Conservation (phyloP, 495 filamentous ascomycete species). For the Hyaloscypha bicolor region DNA sequence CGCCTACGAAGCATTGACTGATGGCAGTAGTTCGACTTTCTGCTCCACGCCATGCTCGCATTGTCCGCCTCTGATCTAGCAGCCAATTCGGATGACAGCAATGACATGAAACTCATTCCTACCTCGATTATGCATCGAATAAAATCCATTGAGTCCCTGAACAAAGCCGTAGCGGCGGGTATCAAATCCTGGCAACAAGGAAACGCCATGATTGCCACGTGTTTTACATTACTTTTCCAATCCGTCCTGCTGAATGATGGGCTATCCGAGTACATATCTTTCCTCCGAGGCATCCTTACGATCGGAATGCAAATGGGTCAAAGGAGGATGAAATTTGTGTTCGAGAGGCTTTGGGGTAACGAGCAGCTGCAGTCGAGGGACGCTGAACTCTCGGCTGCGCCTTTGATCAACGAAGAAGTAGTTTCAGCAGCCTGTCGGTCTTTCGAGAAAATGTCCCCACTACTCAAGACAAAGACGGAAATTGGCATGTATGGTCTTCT, state of each 20-base stretch:
- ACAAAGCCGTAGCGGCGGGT: constrained; percentile 44
- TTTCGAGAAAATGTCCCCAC: constrained; percentile 39
- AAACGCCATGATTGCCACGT: constrained; percentile 58
- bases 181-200: constrained; percentile 39
- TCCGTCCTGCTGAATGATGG: constrained; percentile 60
- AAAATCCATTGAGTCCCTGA: constrained; percentile 57
- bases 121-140: constrained; percentile 56
- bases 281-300: constrained; percentile 59
- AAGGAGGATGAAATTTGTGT: constrained; percentile 46
- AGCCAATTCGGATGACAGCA: constrained; percentile 26
- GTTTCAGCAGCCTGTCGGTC: constrained; percentile 39
- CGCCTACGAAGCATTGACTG: constrained; percentile 8
- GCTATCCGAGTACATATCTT: constrained; percentile 63
- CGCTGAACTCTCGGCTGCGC: constrained; percentile 38
- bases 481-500: constrained; percentile 29
- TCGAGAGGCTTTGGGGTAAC: constrained; percentile 44
- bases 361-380: constrained; percentile 34
- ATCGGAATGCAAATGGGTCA: constrained; percentile 53
- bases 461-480: constrained; percentile 34
- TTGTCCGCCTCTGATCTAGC: constrained; percentile 58
- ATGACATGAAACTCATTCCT: constrained; percentile 21
- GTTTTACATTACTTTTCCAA: constrained; percentile 62
- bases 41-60: constrained; percentile 63
- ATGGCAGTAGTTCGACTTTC: constrained; percentile 46
- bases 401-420: constrained; percentile 39